Evolutionary conservation across 192 early-diverging fungal genomes (phyloP).

Genomic region (Coemansia umbellata): DNA sequence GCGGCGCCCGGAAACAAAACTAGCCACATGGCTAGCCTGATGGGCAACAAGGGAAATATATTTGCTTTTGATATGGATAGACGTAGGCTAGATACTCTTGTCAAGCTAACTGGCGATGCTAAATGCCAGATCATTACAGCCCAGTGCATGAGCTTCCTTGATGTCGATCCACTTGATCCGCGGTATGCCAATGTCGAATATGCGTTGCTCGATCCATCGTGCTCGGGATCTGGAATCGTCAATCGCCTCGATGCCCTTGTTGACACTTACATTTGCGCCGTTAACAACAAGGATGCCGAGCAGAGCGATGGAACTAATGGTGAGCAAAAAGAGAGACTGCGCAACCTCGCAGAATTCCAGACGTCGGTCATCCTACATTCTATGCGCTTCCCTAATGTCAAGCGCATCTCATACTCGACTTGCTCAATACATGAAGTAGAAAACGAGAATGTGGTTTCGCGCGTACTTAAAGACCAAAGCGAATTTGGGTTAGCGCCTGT

Average conservation of each 20-base stretch:
- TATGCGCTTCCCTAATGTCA: conserved; percentile 78
- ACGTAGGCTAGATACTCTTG: conserved; percentile 67
- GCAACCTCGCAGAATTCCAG: conserved; percentile 85
- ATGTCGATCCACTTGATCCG: conserved; percentile 65
- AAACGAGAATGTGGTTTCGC: conserved; percentile 91
- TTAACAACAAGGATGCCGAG: conserved; percentile 12
- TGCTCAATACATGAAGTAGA: conserved; percentile 91
- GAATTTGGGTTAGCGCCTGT: conserved; percentile 58
- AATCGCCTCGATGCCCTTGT: conserved; percentile 82
- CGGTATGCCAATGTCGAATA: conserved; percentile 73
- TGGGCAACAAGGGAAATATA: conserved; percentile 82
- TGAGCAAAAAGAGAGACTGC: conserved; percentile 52
- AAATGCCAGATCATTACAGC: conserved; percentile 66
- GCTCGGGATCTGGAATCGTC: conserved; percentile 94
- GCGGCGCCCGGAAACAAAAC: conserved; percentile 99
- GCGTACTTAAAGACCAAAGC: conserved; percentile 54
- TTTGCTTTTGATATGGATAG: conserved; percentile 89
- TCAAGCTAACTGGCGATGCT: conserved; percentile 68
- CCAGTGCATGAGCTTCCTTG: conserved; percentile 64
- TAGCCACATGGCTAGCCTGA: conserved; percentile 83
- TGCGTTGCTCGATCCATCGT: conserved; percentile 92
- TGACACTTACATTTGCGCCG: conserved; percentile 48
- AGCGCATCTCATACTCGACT: conserved; percentile 89
- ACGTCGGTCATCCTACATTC: conserved; percentile 75
- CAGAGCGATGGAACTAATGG: not conserved